Evolutionary conservation across 495 filamentous ascomycete genomes (phyloP).

Genomic region (Massariosphaeria phaeospora): DNA sequence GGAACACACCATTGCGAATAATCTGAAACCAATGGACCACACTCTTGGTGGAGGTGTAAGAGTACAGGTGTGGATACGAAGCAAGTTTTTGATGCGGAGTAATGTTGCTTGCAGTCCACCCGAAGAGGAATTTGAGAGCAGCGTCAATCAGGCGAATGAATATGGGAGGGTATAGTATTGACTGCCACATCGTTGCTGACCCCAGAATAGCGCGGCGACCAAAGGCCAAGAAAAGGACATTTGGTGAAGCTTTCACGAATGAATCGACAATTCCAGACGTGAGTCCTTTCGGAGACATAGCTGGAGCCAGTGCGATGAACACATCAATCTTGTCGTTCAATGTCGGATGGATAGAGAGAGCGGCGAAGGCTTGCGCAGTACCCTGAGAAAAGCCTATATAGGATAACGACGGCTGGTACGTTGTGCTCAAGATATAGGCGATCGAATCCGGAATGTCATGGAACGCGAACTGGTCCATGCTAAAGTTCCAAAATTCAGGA

Average conservation of each 20-base stretch:
- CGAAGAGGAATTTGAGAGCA: conserved; percentile 75
- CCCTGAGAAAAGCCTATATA: conserved; percentile 98
- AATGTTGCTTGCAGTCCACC: conserved; percentile 86
- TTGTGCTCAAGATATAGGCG: conserved; percentile 80
- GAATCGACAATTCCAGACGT: conserved; percentile 84
- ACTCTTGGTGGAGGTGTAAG: conserved; percentile 90
- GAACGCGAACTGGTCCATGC: conserved; percentile 96
- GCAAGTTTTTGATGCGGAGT: conserved; percentile 84
- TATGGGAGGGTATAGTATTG: conserved; percentile 88
- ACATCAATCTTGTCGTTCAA: conserved; percentile 92
- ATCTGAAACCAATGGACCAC: conserved; percentile 99
- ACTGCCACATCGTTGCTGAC: conserved; percentile 96
- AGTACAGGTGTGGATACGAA: conserved; percentile 94
- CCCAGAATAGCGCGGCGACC: conserved; percentile 89
- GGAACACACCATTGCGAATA: conserved; percentile 88
- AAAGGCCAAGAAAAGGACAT: conserved; percentile 89
- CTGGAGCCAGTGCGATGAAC: conserved; percentile 94
- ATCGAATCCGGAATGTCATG: conserved; percentile 96
- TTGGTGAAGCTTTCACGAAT: conserved; percentile 87
- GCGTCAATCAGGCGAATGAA: conserved; percentile 86
- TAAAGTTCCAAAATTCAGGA: conserved; percentile 89
- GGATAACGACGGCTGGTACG: conserved; percentile 75
- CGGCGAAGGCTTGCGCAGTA: conserved; percentile 92
- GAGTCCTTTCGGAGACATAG: conserved; percentile 91
- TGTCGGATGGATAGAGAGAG: conserved; percentile 85